phyloP scores from a whole-genome alignment of 1,284 basidiomycete species.

The Tilletia caries region DNA sequence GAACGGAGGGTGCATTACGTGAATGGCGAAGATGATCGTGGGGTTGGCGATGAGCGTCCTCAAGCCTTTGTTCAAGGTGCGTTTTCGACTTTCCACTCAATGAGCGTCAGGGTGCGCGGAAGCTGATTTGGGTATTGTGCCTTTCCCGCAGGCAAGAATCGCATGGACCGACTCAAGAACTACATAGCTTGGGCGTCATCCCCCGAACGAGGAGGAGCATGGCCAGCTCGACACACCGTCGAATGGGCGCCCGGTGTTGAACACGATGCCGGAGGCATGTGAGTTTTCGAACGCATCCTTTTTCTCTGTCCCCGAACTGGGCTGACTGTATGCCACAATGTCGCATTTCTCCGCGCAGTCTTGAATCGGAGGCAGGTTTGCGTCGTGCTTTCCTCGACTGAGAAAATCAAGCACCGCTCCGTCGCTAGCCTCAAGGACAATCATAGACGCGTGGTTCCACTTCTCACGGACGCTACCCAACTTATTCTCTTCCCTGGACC shows the following conservation, averaged over 20 bases:
- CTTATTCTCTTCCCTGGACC: too few relatives aligned
- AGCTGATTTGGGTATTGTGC: too few relatives aligned
- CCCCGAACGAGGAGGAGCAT: background rate
- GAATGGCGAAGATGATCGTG: constrained; percentile 23
- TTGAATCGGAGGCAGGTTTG: background rate
- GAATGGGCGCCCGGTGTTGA: constrained; percentile 24
- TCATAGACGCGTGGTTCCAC: background rate
- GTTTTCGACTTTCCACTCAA: background rate
- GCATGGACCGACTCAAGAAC: constrained; percentile 23
- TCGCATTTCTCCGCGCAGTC: background rate
- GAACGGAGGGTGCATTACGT: constrained; percentile 22
- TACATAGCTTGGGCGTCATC: constrained; percentile 24
- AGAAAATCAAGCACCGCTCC: background rate
- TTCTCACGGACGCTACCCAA: too few relatives aligned
- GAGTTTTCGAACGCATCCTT: constrained; percentile 9
- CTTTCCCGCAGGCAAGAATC: constrained; percentile 21
- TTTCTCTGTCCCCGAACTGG: background rate
- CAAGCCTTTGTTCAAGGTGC: constrained; percentile 32
- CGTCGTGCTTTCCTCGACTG: background rate
- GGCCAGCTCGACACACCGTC: constrained; percentile 19
- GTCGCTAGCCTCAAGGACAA: too few relatives aligned
- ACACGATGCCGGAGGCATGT: constrained; percentile 29
- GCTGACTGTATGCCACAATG: background rate
- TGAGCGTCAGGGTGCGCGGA: too few relatives aligned
- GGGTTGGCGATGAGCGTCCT: constrained; percentile 25